Percentiles rank a stretch among this genome's conserved stretches.
Evolutionary conservation across 257 asterid species (phyloP).

Genomic region (Primulina eburnea): DNA sequence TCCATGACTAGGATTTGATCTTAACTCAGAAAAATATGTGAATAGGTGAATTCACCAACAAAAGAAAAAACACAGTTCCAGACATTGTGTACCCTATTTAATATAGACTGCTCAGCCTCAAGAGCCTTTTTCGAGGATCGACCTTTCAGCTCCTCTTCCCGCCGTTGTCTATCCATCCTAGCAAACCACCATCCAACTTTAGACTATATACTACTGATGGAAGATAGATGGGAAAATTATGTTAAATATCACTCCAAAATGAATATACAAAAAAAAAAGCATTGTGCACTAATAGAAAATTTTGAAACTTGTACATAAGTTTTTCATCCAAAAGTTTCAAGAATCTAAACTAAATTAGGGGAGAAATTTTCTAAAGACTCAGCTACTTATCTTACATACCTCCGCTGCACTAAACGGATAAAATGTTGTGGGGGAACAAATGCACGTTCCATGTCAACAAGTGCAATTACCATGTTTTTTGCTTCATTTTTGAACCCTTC

Average conservation of each 20-base stretch:
- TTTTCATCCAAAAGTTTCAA: background rate
- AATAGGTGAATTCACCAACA: background rate
- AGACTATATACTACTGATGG: background rate
- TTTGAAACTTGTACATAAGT: background rate
- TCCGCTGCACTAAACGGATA: conserved; percentile 89
- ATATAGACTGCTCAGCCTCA: conserved; percentile 63
- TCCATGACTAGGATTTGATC: background rate
- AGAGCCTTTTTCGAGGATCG: conserved; percentile 58
- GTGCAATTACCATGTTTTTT: conserved; percentile 75
- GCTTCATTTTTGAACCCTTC: conserved; percentile 79
- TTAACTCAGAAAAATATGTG: background rate
- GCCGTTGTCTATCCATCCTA: conserved; percentile 88
- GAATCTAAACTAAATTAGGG: conserved; percentile 1
- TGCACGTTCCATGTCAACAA: conserved; percentile 88
- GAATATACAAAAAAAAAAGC: too few species aligned
- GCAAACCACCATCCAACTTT: conserved; percentile 19
- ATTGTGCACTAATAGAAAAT: background rate
- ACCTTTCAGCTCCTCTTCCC: conserved; percentile 69
- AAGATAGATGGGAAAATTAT: background rate
- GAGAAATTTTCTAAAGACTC: conserved; percentile 11
- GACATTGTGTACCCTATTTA: conserved; percentile 49
- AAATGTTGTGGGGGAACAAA: conserved; percentile 93
- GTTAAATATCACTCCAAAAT: background rate
- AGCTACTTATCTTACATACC: conserved; percentile 45
- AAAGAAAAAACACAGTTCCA: background rate